A percentile compares a stretch with the other conserved stretches of the same genome.
phyloP scores from a whole-genome alignment of 345 rosid genomes.

The Luvunga scandens region DNA sequence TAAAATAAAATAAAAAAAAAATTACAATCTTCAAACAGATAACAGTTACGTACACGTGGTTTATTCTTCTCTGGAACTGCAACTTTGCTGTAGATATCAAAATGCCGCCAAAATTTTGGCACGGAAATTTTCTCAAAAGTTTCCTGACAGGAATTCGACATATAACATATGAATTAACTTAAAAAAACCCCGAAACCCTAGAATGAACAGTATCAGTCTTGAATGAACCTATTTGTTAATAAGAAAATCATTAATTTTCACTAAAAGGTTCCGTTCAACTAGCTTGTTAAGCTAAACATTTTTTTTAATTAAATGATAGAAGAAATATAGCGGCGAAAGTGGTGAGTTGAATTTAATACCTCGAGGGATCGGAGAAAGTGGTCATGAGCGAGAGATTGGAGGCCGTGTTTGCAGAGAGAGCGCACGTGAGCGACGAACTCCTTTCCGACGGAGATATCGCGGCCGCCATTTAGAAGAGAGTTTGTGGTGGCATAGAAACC shows the following conservation, averaged over 20 bases:
- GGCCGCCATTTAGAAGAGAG: slow-evolving; percentile 50
- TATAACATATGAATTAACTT: background rate
- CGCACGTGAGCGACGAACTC: slow-evolving; percentile 52
- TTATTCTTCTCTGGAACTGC: slow-evolving; percentile 26
- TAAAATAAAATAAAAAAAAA: background rate
- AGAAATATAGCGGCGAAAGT: background rate
- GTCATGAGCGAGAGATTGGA: slow-evolving; percentile 66
- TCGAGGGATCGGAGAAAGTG: slow-evolving; percentile 68
- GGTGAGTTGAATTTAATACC: slow-evolving; percentile 29
- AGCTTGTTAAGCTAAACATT: background rate
- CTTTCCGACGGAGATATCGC: slow-evolving; percentile 35
- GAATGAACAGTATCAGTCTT: background rate
- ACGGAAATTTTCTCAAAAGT: slow-evolving; percentile 55
- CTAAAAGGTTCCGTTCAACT: background rate
- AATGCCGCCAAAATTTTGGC: slow-evolving; percentile 67
- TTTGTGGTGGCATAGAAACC: slow-evolving; percentile 57
- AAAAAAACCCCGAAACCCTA: background rate
- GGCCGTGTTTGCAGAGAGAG: slow-evolving; percentile 67
- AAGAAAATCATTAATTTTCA: background rate
- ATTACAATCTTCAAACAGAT: slow-evolving; percentile 2
- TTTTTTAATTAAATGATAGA: background rate
- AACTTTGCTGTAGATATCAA: slow-evolving; percentile 47
- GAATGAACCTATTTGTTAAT: background rate
- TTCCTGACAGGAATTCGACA: slow-evolving; percentile 42
- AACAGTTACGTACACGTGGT: slow-evolving; percentile 32